phyloP scores from a whole-genome alignment of 495 filamentous ascomycete genomes.

The Cercophora sp. region DNA sequence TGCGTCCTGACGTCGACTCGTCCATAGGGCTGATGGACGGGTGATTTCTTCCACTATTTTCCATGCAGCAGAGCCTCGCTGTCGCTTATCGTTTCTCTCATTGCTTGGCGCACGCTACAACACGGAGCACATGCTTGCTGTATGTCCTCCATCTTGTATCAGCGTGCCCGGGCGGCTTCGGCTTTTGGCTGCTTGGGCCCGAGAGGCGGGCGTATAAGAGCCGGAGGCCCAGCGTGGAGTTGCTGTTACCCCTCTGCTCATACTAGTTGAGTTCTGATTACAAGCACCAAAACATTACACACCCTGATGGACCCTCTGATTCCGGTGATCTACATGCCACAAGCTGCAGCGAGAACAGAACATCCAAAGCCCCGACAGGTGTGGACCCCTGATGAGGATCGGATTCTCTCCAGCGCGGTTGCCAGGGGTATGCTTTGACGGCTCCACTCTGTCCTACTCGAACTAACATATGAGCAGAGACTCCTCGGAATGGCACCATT shows the following conservation, averaged over 20 bases:
- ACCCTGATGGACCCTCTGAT: too few species aligned
- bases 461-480: constrained; percentile 22
- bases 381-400: constrained; percentile 30
- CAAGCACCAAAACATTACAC: too few species aligned
- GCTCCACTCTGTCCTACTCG: too few species aligned
- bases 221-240: too few species aligned
- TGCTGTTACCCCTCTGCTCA: too few species aligned
- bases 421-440: neutral
- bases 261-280: too few species aligned
- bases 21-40: neutral
- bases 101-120: neutral
- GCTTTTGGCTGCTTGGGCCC: too few species aligned
- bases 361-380: constrained; percentile 23
- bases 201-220: too few species aligned
- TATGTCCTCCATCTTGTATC: too few species aligned
- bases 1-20: neutral
- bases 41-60: neutral
- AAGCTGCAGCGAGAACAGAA: too few species aligned
- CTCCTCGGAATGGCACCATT: constrained; percentile 24
- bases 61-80: neutral
- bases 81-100: neutral
- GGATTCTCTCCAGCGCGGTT: constrained; percentile 20
- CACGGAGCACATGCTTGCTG: neutral
- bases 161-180: too few species aligned
- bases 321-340: too few species aligned